Conservation (phyloP, 169 alveolate species). For the Perkinsus chesapeaki region DNA sequence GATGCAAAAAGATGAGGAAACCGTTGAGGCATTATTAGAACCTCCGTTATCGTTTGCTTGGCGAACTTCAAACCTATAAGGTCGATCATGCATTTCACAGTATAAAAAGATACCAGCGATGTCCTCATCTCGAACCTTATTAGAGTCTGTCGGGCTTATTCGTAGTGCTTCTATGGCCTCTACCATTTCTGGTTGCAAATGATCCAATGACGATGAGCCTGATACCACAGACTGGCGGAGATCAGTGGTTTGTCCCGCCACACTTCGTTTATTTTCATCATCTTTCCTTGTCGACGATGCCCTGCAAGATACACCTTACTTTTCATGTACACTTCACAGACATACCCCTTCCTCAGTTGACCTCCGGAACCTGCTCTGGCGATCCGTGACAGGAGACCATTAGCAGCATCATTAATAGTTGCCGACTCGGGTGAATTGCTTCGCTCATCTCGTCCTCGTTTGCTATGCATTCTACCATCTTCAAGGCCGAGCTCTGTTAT, state of each 20-base stretch:
- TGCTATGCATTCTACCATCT: background rate
- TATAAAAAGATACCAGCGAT: background rate
- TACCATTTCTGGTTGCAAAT: background rate
- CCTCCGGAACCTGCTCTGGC: background rate
- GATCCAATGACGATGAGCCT: background rate
- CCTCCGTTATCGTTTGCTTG: constrained; percentile 65
- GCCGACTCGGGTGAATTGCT: background rate
- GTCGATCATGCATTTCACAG: background rate
- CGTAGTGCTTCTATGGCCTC: background rate
- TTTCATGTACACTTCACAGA: no score
- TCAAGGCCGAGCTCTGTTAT: background rate
- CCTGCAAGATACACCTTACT: no score
- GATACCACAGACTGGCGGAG: no score
- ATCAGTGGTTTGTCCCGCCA: no score
- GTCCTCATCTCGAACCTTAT: background rate
- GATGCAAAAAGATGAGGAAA: constrained; percentile 74
- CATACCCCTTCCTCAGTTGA: background rate
- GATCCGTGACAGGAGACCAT: background rate
- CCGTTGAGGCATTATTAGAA: constrained; percentile 65
- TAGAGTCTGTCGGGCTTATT: background rate
- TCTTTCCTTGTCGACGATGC: no score
- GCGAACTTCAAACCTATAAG: constrained; percentile 72
- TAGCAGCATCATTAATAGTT: background rate
- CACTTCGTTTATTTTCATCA: no score
- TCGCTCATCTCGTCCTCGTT: background rate